A percentile compares a stretch with the other conserved stretches of the same genome.
Conservation (phyloP, 2,329 filamentous ascomycete genomes). For the Beauveria caledonica region DNA sequence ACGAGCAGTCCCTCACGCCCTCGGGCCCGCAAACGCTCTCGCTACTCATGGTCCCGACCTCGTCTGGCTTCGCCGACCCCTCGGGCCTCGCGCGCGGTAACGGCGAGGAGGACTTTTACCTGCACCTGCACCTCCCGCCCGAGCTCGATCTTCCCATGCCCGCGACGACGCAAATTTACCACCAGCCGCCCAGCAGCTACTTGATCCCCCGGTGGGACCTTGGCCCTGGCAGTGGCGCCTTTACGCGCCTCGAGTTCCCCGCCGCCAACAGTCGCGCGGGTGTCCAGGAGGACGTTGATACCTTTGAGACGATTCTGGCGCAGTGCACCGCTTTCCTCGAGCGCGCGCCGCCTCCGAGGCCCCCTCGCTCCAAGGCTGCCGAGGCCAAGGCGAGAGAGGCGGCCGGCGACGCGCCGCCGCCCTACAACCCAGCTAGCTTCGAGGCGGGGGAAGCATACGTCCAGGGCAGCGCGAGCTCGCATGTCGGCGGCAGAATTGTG, state of each 20-base stretch:
- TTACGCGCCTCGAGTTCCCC: slow-evolving; percentile 90
- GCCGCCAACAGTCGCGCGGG: slow-evolving; percentile 60
- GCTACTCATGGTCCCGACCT: slow-evolving; percentile 90
- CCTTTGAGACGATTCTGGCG: slow-evolving; percentile 95
- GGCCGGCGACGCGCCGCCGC: slow-evolving; percentile 38
- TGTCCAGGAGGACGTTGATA: slow-evolving; percentile 86
- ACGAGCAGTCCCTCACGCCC: slow-evolving; percentile 73
- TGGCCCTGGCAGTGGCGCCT: slow-evolving; percentile 78
- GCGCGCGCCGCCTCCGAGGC: slow-evolving; percentile 57
- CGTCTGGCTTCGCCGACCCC: slow-evolving; percentile 56
- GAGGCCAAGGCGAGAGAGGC: slow-evolving; percentile 32
- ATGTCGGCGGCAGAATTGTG: slow-evolving; percentile 66
- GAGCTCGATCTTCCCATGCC: slow-evolving; percentile 90
- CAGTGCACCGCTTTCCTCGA: slow-evolving; percentile 96
- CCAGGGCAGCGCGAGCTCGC: slow-evolving; percentile 49
- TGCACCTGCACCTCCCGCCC: slow-evolving; percentile 88
- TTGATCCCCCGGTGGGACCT: slow-evolving; percentile 93
- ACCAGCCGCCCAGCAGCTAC: slow-evolving; percentile 87
- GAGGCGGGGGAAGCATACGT: slow-evolving; percentile 73
- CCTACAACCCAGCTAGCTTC: slow-evolving; percentile 78
- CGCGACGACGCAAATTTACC: slow-evolving; percentile 94
- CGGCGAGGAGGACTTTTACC: slow-evolving; percentile 86
- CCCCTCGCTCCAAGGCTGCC: slow-evolving; percentile 23
- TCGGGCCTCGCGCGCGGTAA: slow-evolving; percentile 40
- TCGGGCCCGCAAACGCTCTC: slow-evolving; percentile 86